phyloP scores from a whole-genome alignment of 345 rosid genomes.

The Rhodomyrtus tomentosa region DNA sequence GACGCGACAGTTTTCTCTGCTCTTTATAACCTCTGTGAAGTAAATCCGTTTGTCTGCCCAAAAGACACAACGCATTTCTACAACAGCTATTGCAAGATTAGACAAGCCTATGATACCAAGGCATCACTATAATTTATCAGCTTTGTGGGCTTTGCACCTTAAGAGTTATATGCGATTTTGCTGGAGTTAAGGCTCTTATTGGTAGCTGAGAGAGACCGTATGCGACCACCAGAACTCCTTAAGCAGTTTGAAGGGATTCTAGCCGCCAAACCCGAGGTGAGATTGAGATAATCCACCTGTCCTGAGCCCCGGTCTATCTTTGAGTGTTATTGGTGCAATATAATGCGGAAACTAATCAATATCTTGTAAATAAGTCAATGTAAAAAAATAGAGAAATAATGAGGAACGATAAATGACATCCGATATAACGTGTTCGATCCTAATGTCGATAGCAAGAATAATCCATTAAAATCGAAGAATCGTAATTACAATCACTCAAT shows the following conservation, averaged over 20 bases:
- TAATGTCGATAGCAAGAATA: too few species aligned
- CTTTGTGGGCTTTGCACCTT: not conserved
- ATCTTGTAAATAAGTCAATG: too few species aligned
- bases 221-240: conserved; percentile 23
- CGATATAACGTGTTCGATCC: too few species aligned
- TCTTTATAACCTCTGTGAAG: not conserved
- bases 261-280: conserved; percentile 22
- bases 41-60: not conserved
- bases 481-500: too few species aligned
- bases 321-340: not conserved
- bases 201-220: conserved; percentile 22
- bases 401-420: too few species aligned
- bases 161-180: not conserved
- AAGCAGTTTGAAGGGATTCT: conserved; percentile 27
- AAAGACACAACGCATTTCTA: not conserved
- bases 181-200: conserved; percentile 23
- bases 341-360: too few species aligned
- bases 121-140: not conserved
- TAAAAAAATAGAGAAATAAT: too few species aligned
- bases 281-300: not conserved
- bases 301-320: not conserved
- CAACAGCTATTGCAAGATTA: not conserved
- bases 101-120: not conserved
- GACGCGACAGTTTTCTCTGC: not conserved
- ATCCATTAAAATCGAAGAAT: too few species aligned